A percentile compares a stretch with the other conserved stretches of the same genome.
Evolutionary conservation across 805 yeast genomes (phyloP).

Genomic region (Cyberlindnera japonica): DNA sequence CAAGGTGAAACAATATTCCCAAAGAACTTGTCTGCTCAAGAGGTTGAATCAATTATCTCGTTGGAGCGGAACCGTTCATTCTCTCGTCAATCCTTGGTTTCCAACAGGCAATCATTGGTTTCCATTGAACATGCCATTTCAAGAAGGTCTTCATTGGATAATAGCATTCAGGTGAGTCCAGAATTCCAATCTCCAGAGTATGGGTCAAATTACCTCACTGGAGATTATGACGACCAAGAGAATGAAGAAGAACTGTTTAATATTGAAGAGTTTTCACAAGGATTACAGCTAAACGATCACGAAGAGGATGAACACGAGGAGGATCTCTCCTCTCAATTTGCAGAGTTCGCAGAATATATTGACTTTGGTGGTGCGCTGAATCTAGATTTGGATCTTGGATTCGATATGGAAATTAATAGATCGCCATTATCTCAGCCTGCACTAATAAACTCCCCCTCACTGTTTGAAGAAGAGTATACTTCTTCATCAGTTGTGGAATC

Average conservation of each 20-base stretch:
- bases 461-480: slow-evolving; percentile 2
- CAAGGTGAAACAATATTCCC: slow-evolving; percentile 68
- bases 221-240: slow-evolving; percentile 7
- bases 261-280: slow-evolving; percentile 26
- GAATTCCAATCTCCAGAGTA: slow-evolving; percentile 38
- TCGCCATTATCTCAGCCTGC: slow-evolving; percentile 20
- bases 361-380: slow-evolving; percentile 43
- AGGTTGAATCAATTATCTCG: slow-evolving; percentile 67
- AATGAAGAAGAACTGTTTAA: slow-evolving; percentile 25
- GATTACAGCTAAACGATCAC: slow-evolving; percentile 15
- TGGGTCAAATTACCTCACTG: slow-evolving; percentile 22
- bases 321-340: slow-evolving; percentile 35
- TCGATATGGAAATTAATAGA: slow-evolving; percentile 13
- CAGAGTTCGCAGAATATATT: slow-evolving; percentile 43
- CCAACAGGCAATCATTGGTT: neutral
- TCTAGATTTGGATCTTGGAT: slow-evolving; percentile 28
- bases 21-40: slow-evolving; percentile 58
- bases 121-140: slow-evolving; percentile 20
- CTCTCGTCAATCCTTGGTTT: slow-evolving; percentile 33
- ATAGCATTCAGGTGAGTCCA: slow-evolving; percentile 15
- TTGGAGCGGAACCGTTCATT: slow-evolving; percentile 66
- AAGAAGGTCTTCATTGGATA: slow-evolving; percentile 9
- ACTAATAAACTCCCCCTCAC: slow-evolving; percentile 8
- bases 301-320: slow-evolving; percentile 8
- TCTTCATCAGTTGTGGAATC: slow-evolving; percentile 9